phyloP scores from a whole-genome alignment of 2,329 filamentous ascomycete genomes.

The Clarireedia monteithiana region DNA sequence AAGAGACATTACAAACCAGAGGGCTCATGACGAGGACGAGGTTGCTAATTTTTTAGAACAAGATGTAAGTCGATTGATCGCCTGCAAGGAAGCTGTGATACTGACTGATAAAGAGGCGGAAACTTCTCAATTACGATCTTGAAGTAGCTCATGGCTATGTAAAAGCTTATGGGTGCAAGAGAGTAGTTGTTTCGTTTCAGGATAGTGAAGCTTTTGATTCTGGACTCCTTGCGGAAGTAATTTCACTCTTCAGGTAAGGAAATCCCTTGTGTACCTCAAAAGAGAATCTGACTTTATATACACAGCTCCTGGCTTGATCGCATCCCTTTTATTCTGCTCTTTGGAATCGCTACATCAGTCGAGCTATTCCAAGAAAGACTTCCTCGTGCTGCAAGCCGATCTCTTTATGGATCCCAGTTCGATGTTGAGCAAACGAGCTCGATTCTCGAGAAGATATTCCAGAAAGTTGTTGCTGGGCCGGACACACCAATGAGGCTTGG shows the following conservation, averaged over 20 bases:
- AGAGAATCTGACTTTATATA: constrained; percentile 2
- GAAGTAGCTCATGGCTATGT: constrained; percentile 59
- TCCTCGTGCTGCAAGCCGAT: constrained; percentile 58
- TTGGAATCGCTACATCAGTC: constrained; percentile 75
- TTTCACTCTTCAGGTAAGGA: constrained; percentile 58
- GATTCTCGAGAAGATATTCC: constrained; percentile 66
- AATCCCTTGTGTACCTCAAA: background rate
- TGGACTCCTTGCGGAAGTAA: constrained; percentile 60
- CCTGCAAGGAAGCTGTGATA: background rate
- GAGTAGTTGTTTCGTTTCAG: constrained; percentile 66
- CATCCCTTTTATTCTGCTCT: constrained; percentile 68
- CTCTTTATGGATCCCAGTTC: constrained; percentile 64
- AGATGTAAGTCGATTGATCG: constrained; percentile 35
- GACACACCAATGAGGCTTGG: constrained; percentile 56
- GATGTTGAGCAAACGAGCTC: constrained; percentile 67
- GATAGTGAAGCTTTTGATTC: constrained; percentile 79
- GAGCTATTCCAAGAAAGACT: constrained; percentile 71
- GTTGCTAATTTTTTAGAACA: constrained; percentile 37
- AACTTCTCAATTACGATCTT: constrained; percentile 71
- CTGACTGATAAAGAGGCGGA: constrained; percentile 41
- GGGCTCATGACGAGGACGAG: constrained; percentile 43
- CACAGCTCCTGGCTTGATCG: constrained; percentile 60
- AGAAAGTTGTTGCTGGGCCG: constrained; percentile 51
- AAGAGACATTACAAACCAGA: constrained; percentile 50
- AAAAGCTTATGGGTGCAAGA: constrained; percentile 42